Evolutionary conservation across 805 yeast genomes (phyloP), one percentile per base, ranked within the genome.

Genomic region (Tetrapisispora taiwanensis): DNA sequence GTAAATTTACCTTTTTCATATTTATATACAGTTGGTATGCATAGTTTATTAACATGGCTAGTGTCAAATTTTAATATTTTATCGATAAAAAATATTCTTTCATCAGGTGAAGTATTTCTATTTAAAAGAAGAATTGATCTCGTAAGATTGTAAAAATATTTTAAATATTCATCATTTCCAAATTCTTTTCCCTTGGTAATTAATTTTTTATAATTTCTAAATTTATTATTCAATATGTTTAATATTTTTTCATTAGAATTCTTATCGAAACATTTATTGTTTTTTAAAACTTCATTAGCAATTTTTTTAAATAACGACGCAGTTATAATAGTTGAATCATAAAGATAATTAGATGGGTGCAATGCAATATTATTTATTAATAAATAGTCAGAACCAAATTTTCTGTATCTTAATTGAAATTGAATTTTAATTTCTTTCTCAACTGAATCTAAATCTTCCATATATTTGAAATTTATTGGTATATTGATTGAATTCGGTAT

Each of bases 51-150:
- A 9, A 19, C 22, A 6, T 39, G 19, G 5, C 13, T 27, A 15
- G 42, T n/a, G 28, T 34, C 36, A 31, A 44, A 42, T 20, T 39
- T 39, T 19, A 47, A 31, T 9, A 53, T 35, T 14, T 20, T 40
- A 27, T 48, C 44, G 13, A 49, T 48, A 17, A 46, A 48, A 7
- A 52, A 15, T 7, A 44, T 36, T 24, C 52, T 43, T 42, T 55
- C 53, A 45, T 55, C 59, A 1, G 58, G 56, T 0, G 59, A 52
- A 15, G 45, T 41, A 27, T 54, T 54, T 13, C 52, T 40, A 18
- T 45, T 37, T 14, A 41, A 40, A 24, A 55, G 32, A 3, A 55
- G 39, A 1, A 48, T 41, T 2, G 56, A 51, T 41, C 51, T 46
- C 31, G 47, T 45, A 22, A 55, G 31, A 19, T 42, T 45, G 41